Conservation (phyloP, 2,329 filamentous ascomycete species). For the Xylaria multiplex region DNA sequence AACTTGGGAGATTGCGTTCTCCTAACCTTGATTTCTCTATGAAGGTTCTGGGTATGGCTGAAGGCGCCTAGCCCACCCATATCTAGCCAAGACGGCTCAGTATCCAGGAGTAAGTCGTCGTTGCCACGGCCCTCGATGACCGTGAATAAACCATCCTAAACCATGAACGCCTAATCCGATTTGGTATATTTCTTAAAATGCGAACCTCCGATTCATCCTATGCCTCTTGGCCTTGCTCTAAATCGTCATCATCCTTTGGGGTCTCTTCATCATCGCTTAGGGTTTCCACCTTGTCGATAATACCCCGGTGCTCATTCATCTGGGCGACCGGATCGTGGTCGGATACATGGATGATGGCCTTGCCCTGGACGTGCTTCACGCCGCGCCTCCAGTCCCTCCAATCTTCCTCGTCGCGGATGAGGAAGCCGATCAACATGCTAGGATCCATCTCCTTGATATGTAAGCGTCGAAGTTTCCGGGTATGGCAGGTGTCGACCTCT, state of each 20-base stretch:
- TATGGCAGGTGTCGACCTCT: constrained; percentile 87
- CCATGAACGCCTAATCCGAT: constrained; percentile 40
- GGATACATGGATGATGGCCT: constrained; percentile 85
- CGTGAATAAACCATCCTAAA: constrained; percentile 26
- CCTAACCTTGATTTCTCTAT: background rate
- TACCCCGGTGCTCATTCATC: constrained; percentile 71
- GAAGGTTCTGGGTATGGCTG: background rate
- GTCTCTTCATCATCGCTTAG: constrained; percentile 73
- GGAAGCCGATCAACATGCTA: constrained; percentile 94
- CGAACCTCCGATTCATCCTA: constrained; percentile 35
- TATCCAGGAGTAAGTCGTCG: constrained; percentile 38
- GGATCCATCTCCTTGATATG: constrained; percentile 95
- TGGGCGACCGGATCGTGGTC: constrained; percentile 72
- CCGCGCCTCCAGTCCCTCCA: constrained; percentile 84
- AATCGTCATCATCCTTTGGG: constrained; percentile 20
- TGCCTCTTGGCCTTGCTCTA: constrained; percentile 19
- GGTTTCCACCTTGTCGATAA: constrained; percentile 89
- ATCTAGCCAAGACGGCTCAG: constrained; percentile 27
- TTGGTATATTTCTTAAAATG: constrained; percentile 33
- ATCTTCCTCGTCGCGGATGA: constrained; percentile 84
- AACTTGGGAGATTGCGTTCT: constrained; percentile 4
- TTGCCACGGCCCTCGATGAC: constrained; percentile 34
- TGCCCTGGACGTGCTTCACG: constrained; percentile 80
- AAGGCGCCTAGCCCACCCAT: background rate
- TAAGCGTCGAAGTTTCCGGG: constrained; percentile 81